These are phyloP conservation scores for Eremothecium cymbalariae DNA, from an alignment of 1,139 yeast species.

Conservation along the genomic window DNA sequence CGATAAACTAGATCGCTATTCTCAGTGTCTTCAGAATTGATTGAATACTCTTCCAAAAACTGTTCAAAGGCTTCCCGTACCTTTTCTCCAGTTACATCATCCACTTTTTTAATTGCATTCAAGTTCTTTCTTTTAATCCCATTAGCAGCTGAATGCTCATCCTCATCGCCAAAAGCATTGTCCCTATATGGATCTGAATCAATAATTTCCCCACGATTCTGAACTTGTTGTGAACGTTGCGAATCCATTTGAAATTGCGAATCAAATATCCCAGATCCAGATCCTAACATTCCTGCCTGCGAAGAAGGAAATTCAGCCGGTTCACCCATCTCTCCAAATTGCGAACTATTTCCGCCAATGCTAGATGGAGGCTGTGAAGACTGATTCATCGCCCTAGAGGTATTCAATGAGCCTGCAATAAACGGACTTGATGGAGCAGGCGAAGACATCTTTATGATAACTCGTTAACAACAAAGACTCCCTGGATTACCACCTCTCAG, in stretches of 20 bases:
- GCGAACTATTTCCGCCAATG: constrained; percentile 2
- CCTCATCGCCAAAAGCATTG: constrained; percentile 16
- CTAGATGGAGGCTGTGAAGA: constrained; percentile 5
- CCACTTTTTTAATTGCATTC: constrained; percentile 73
- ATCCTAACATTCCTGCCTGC: constrained; percentile 2
- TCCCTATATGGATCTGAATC: constrained; percentile 21
- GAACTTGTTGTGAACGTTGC: constrained; percentile 8
- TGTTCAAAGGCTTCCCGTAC: constrained; percentile 86
- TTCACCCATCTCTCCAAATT: constrained; percentile 3
- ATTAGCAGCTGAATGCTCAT: constrained; percentile 23
- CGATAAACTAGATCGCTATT: constrained; percentile 55
- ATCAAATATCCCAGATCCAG: background rate
- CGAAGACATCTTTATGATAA: constrained; percentile 4
- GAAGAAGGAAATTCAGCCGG: constrained; percentile 1
- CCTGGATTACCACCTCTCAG: no score
- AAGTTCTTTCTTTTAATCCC: constrained; percentile 34
- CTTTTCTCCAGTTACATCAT: constrained; percentile 87
- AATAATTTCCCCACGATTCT: constrained; percentile 12
- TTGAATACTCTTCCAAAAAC: constrained; percentile 57
- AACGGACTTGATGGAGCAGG: constrained; percentile 4
- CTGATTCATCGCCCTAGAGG: background rate
- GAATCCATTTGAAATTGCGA: background rate
- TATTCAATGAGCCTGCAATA: background rate
- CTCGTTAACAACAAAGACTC: no score
- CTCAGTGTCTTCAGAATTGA: constrained; percentile 18